Evolutionary conservation across 1,139 yeast genomes (phyloP), one percentile per base, ranked within the genome.

Genomic region (Komagataea norvegica): DNA sequence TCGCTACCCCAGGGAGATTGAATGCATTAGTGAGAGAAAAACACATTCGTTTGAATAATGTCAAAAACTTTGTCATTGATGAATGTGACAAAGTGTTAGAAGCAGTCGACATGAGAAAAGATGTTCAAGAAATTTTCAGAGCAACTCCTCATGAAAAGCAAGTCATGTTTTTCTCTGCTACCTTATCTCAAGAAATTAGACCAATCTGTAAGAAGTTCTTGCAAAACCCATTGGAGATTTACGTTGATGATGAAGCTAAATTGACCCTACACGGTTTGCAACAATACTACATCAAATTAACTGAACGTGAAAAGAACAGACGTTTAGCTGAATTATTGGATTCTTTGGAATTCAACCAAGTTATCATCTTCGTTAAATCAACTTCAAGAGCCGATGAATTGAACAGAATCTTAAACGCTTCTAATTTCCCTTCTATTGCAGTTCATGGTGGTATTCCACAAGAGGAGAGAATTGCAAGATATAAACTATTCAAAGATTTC

Each of bases 81-180:
- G 98, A 91, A 72, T 91, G 97, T 79, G 98, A 91, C 72, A 88
- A 88, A 70, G 97, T 91, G 44, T 77, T 91, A 62, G 98, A 91
- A 68, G 73, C 79, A 43, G 65, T 85, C 56, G 94, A 84, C 58
- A 91, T 91, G 98, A 84, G 98, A 74, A 83, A 96, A 65, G 98
- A 91, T 60, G 96, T 91, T 42, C 98, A 91, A 71, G 97, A 89
- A 62, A 86, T 91, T 51, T 91, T 91, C 80, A 83, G 96, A 65
- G 86, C 87, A 45, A 91, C 98, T 40, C 98, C 98, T 49, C 95
- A 86, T 67, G 96, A 91, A 64, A 91, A 91, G 70, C 98, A 91
- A 72, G 98, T 91, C 43, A 89, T 91, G 97, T 91, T 91, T 96
- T 91, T 91, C 66, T 85, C 96, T 43, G 98, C 98, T 51, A 91